phyloP scores from a whole-genome alignment of 1,139 yeast genomes.

The Candida sojae region DNA sequence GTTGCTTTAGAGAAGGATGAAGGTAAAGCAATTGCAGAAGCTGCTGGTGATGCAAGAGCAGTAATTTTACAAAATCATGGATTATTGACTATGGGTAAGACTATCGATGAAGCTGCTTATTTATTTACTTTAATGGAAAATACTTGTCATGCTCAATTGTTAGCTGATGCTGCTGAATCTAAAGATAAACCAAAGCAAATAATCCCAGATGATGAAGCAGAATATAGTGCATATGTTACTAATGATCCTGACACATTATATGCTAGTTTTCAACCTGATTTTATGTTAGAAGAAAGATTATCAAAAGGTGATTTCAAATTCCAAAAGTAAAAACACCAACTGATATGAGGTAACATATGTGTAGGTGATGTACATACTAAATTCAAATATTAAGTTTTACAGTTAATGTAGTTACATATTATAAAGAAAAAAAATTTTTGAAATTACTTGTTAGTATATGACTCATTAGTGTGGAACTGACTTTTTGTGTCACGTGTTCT shows the following conservation, averaged over 20 bases:
- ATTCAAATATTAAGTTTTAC: too few species aligned
- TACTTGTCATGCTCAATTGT: constrained; percentile 68
- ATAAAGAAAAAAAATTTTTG: too few species aligned
- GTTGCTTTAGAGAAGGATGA: constrained; percentile 73
- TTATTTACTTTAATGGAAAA: constrained; percentile 67
- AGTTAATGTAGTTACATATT: too few species aligned
- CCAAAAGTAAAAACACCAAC: too few species aligned
- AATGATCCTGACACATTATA: constrained; percentile 65
- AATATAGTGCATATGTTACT: constrained; percentile 56
- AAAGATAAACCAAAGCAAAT: constrained; percentile 24
- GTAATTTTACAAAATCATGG: constrained; percentile 79
- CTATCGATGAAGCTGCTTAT: constrained; percentile 82
- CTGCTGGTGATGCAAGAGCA: constrained; percentile 64
- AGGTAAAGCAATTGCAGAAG: constrained; percentile 65
- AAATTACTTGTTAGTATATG: background rate
- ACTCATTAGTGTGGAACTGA: background rate
- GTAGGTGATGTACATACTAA: too few species aligned
- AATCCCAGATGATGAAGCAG: constrained; percentile 62
- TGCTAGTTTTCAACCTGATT: constrained; percentile 64
- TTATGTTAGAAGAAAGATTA: constrained; percentile 20
- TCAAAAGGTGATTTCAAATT: constrained; percentile 9
- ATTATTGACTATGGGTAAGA: constrained; percentile 67
- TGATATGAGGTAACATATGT: too few species aligned
- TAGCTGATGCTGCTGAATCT: constrained; percentile 36
- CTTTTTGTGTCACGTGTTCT: background rate